Evolutionary conservation across 257 asterid genomes (phyloP), one percentile per base, ranked within the genome.

Genomic region (Solanum paucissectum): DNA sequence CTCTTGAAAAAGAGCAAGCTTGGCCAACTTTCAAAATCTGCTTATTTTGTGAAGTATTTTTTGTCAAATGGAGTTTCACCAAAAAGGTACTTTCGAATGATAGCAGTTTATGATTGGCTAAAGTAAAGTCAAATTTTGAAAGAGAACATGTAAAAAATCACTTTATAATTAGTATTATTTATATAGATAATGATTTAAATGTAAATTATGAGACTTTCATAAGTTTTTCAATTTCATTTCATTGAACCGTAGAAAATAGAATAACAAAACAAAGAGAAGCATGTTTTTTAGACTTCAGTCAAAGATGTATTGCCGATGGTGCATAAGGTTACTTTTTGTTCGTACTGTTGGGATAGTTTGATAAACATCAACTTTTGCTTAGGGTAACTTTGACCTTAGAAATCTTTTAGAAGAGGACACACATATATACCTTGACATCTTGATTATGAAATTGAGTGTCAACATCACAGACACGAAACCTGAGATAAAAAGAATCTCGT

Each of bases 381-480:
- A 1, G 18, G 29, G 49, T 36, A 36, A 9, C 18, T 37, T 74
- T 21, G 52, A 74, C 83, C 84, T 13, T 13, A 27, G 18, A 46
- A 81, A 81, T 81, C 85, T 27, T 27, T 8, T 27, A 81, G 34
- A 81, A 81, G 25, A 81, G 52, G 32, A 81, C 68, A 44, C 27
- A 5, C 40, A 8, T 23, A 49, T 66, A 77, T 93, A 97, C 99
- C 98, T 97, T 96, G 72, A 92, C 93, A 87, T 96, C 95, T 69
- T 90, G 66, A 86, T 93, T 89, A 86, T 95, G 98, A 91, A 95
- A 96, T 87, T 93, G 95, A 76, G 98, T 90, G 91, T 96, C 99
- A 58, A 97, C 94, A 92, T 97, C 99, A 90, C 91, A 96, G 89
- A 96, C 92, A 42, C 92, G 99, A 86, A 97, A 93, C 92, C 99